Evolutionary conservation across 2,329 filamentous ascomycete species (phyloP), one percentile per base, ranked within the genome.

Genomic region (Pseudovirgaria hyperparasitica): DNA sequence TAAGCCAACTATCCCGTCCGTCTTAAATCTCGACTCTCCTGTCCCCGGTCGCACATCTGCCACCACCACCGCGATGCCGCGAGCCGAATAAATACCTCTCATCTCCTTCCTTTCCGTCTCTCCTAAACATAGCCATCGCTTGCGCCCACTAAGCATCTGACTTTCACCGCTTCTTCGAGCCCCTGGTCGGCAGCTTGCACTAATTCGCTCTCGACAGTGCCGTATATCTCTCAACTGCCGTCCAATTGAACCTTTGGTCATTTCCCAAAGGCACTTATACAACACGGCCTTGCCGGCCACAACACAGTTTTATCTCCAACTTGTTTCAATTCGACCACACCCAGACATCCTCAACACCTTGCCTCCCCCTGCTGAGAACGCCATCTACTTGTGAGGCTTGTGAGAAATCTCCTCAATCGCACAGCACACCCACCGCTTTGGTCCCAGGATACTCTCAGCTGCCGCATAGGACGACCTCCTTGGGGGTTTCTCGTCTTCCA

Each of bases 401-500:
- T 58, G 40, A 47, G 50, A 45, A 40, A 55, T 45, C 45, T 65
- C 42, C 57, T 63, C 38, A 46, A 43, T 37, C 45, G 48, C 42
- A 50, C 54, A 41, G 46, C 50, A 48, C 52, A 51, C 48, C 43
- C 42, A 41, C 55, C 53, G 42, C 69, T 67, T n/a, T n/a, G 58
- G 69, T 63, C 55, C 62, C 70, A 57, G 60, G 70, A 62, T 62
- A 63, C 59, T 62, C 66, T 72, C 80, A 92, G 82, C 87, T 96
- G 90, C 90, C 90, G 90, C 87, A 98, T 98, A 96, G 84, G 82
- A 92, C 80, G 76, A 73, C 73, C 77, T 77, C 74, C 73, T 72
- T 76, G n/a, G n/a, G n/a, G 81, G 80, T 86, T 92, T 87, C 96
- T 96, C 87, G 86, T 93, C 87, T 90, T 67, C 67, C 66, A 62